Evolutionary conservation across 2,329 filamentous ascomycete species (phyloP).

Genomic region (Penicillium decumbens): DNA sequence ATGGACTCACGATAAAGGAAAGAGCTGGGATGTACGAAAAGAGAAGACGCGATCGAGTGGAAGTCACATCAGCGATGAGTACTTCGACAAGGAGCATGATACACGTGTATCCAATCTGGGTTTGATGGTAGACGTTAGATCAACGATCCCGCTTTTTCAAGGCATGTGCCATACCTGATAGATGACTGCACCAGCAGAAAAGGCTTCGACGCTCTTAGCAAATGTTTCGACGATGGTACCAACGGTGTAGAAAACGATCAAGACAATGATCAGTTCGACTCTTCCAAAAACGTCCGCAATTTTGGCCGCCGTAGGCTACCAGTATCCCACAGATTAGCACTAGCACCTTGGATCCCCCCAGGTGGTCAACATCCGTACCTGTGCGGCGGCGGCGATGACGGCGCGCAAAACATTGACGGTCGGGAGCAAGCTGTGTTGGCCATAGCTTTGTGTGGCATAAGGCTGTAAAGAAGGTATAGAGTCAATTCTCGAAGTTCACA

Average conservation of each 20-base stretch:
- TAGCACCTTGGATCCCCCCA: not conserved
- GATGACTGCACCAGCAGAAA: slow-evolving; percentile 55
- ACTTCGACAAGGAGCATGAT: slow-evolving; percentile 60
- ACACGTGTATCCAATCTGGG: slow-evolving; percentile 56
- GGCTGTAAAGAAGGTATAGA: slow-evolving; percentile 36
- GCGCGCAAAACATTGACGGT: slow-evolving; percentile 57
- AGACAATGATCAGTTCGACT: slow-evolving; percentile 54
- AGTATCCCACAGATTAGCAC: not conserved
- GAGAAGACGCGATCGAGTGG: slow-evolving; percentile 57
- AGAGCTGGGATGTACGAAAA: slow-evolving; percentile 61
- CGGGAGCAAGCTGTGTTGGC: slow-evolving; percentile 52
- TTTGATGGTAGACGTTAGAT: not conserved
- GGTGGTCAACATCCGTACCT: slow-evolving; percentile 26
- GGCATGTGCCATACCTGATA: slow-evolving; percentile 44
- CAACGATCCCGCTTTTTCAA: not conserved
- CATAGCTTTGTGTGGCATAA: slow-evolving; percentile 51
- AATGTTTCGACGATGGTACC: slow-evolving; percentile 56
- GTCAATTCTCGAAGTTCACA: not conserved
- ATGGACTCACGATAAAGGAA: slow-evolving; percentile 48
- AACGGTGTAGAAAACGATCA: slow-evolving; percentile 54
- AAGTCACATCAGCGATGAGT: slow-evolving; percentile 61
- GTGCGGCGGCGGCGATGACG: slow-evolving; percentile 57
- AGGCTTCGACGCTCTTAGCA: slow-evolving; percentile 48
- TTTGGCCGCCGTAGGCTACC: slow-evolving; percentile 55
- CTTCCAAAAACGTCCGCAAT: slow-evolving; percentile 61